Evolutionary conservation across 83 land plant species (phyloP), one percentile per base, ranked within the genome.

Genomic region (Larix sibirica): DNA sequence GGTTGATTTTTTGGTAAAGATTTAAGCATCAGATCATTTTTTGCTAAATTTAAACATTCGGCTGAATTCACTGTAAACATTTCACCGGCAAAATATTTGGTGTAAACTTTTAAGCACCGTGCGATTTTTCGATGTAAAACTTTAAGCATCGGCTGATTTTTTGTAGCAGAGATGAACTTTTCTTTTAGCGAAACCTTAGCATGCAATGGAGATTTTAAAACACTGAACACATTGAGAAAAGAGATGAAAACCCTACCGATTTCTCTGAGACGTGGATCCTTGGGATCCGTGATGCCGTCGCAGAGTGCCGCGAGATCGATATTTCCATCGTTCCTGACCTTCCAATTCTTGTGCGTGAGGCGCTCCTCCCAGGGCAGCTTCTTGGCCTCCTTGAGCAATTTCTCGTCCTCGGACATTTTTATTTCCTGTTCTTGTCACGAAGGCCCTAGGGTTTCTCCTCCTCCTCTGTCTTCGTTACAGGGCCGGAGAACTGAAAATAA

Each of bases 361-460:
- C 98, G 92, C 76, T 98, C 98, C 50, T 98, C 99, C 99, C 98
- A 98, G 8, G 97, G 92, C 85, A 92, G 84, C 90, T 98, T 98
- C 94, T 98, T 98, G 84, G 97, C 98, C 85, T 98, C 99, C 91
- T 98, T 98, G 85, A 98, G 90, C 40, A 98, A 81, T 86, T 96
- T 98, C 90, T 98, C 99, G 47, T 98, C 99, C 87, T 98, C 99
- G 59, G 92, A 88, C 90, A 95, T 90, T 79, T 81, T 77, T 64
- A 64, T 47, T 79, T 26, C 56, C 70, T 42, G 44, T 42, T 42
- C 44, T 42, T 42, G 44, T 42, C 50, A 71, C 36, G 5, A 68
- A 71, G 40, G 47, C 54, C 76, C 23, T 40, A 44, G 3, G 40
- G 24, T 26, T 33, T 14, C 20, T 47, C 17, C 79, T 50, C 42